These are phyloP conservation scores for Exobasidium rhododendri DNA, from an alignment of 1,284 basidiomycete species.

Conservation along the genomic window DNA sequence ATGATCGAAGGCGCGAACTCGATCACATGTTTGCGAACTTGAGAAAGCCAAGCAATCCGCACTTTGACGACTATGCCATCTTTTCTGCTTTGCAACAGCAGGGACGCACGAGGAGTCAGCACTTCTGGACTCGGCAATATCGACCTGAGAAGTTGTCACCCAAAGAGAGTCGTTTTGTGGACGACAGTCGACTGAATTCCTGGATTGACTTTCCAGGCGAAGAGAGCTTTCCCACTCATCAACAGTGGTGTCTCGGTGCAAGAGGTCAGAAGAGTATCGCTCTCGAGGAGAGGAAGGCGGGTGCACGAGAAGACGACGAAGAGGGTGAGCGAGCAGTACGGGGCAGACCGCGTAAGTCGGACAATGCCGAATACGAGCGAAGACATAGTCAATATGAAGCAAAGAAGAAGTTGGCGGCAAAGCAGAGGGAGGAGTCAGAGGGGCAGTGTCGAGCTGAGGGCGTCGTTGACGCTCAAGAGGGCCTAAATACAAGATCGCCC, in stretches of 20 bases:
- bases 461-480: no score
- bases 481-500: no score
- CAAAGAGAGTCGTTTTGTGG: background rate
- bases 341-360: no score
- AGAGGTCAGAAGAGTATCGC: no score
- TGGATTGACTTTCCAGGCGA: background rate
- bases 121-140: background rate
- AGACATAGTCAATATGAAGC: no score
- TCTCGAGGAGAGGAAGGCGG: no score
- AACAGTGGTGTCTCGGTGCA: background rate
- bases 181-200: background rate
- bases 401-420: no score
- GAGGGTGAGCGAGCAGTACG: no score
- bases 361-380: no score
- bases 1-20: background rate
- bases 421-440: no score
- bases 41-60: background rate
- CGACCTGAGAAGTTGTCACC: background rate
- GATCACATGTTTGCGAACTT: background rate
- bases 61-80: background rate
- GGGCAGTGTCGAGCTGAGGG: no score
- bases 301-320: no score
- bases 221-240: background rate
- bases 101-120: background rate
- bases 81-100: constrained; percentile 2